phyloP scores from a whole-genome alignment of 495 filamentous ascomycete genomes.

The Astrothelium subdiscretum region DNA sequence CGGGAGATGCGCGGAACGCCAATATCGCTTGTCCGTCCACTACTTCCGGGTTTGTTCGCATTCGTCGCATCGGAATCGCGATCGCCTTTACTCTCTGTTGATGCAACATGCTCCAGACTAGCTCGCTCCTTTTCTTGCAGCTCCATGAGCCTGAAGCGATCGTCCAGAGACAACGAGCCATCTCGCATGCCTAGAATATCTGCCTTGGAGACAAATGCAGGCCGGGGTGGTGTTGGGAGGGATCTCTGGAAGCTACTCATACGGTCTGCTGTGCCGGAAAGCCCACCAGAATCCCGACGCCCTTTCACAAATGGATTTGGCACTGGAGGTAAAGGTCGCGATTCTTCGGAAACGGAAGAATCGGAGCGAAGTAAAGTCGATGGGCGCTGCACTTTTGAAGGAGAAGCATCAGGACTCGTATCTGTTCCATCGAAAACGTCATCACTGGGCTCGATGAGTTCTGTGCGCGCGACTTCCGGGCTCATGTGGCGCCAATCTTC shows the following conservation, averaged over 20 bases:
- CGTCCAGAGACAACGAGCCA: constrained; percentile 66
- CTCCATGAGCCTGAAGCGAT: constrained; percentile 74
- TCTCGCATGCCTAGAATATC: constrained; percentile 59
- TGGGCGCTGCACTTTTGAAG: background rate
- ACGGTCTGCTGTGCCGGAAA: constrained; percentile 54
- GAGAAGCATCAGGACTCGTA: constrained; percentile 52
- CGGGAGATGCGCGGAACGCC: constrained; percentile 63
- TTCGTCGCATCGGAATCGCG: background rate
- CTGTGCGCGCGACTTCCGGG: constrained; percentile 42
- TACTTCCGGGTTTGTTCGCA: background rate
- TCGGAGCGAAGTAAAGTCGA: background rate
- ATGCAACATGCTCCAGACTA: background rate
- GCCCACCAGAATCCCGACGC: constrained; percentile 26
- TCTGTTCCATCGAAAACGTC: constrained; percentile 61
- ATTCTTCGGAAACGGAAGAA: constrained; percentile 6
- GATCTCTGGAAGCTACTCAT: constrained; percentile 46
- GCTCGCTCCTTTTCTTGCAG: constrained; percentile 37
- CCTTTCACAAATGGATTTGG: constrained; percentile 15
- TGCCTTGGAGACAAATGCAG: constrained; percentile 52
- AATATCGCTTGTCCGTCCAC: background rate
- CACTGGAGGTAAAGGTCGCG: constrained; percentile 27
- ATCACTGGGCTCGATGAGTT: constrained; percentile 43
- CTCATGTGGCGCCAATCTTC: constrained; percentile 88
- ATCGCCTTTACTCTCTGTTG: constrained; percentile 26
- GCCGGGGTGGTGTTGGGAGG: constrained; percentile 52